phyloP scores from a whole-genome alignment of 768 basidiomycete species.

The Lactifluus pinguis region DNA sequence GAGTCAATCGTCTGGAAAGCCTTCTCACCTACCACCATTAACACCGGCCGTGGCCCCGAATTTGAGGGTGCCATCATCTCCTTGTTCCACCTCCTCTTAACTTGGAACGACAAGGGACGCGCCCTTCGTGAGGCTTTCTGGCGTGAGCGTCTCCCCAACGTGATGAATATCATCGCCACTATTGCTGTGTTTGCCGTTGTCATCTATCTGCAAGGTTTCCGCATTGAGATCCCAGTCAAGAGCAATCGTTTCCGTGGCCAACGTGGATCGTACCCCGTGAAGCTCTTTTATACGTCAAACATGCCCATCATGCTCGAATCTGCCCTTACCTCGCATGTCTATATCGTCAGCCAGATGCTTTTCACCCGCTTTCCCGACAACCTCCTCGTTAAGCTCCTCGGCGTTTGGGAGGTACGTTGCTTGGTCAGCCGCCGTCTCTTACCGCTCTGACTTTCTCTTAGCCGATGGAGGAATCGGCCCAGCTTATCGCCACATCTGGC shows the following conservation, averaged over 20 bases:
- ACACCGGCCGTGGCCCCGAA: conserved; percentile 96
- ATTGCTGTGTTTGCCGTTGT: conserved; percentile 86
- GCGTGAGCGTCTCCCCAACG: conserved; percentile 91
- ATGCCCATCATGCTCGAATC: conserved; percentile 99
- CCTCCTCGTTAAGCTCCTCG: conserved; percentile 80
- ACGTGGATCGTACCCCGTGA: conserved; percentile 90
- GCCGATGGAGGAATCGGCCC: conserved; percentile 92
- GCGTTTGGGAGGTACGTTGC: conserved; percentile 89
- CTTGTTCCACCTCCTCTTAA: conserved; percentile 95
- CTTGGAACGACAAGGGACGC: conserved; percentile 96
- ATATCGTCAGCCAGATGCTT: conserved; percentile 95
- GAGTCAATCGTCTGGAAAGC: conserved; percentile 99
- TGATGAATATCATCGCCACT: conserved; percentile 96
- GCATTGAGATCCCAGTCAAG: conserved; percentile 98
- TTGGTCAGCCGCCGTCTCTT: background rate
- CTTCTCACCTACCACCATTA: conserved; percentile 95
- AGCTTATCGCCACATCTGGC: conserved; percentile 82
- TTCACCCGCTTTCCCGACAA: conserved; percentile 85
- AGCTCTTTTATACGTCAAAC: conserved; percentile 97
- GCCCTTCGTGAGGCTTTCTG: conserved; percentile 97
- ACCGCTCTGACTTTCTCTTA: conserved; percentile 26
- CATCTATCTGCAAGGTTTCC: conserved; percentile 98
- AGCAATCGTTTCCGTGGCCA: conserved; percentile 95
- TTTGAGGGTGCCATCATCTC: conserved; percentile 96
- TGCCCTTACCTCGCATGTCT: conserved; percentile 88